Base-by-base conservation (phyloP, 257 asterid species). In the Solanum lignicaule region DNA sequence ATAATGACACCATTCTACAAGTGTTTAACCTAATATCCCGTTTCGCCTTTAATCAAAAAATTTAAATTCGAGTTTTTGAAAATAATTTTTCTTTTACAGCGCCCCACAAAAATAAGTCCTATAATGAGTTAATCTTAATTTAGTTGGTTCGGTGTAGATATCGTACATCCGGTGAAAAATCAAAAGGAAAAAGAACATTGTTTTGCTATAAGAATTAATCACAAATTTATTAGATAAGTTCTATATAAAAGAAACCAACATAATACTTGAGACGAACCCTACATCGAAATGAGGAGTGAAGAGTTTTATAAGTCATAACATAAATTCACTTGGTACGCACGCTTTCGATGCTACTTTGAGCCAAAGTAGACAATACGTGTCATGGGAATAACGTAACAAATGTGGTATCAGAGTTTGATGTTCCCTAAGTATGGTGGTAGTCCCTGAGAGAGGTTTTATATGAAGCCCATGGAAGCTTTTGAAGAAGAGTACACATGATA, bases 111-210 rank as follows among this genome's bases (percentile, higher is more conserved):
- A 14, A 29, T 6, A 15, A 15, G 11, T 31, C 39, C 0, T 71
- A 4, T 31, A 71, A 29, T 29, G 3, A 0, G 3, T 0, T 3
- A 14, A 31, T 29, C 7, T 16, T 1, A 11, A 69, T 14, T 29
- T 27, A 29, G 9, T 29, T 6, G 6, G 0, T 3, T 3, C 6
- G 4, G 4, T 3, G 6, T 7, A 5, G 0, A 16, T 31, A 31
- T 1, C 1, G 1, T 3, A 15, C 6, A 15, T 0, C 5, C 0
- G 0, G 2, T 29, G 23, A 2, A 12, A 69, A 29, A 7, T 7
- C 5, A 14, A 7, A 65, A 65, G 7, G 9, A 5, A 11, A 29
- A 69, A 12, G 32, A 4, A 4, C 13, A 72, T 33, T 1, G 7
- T 15, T 31, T 71, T 11, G n/a, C 2, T 35, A 7, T 29, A 31